Evolutionary conservation across 805 yeast species (phyloP), one percentile per base, ranked within the genome.

Genomic region (Cyberlindnera misumaiensis): DNA sequence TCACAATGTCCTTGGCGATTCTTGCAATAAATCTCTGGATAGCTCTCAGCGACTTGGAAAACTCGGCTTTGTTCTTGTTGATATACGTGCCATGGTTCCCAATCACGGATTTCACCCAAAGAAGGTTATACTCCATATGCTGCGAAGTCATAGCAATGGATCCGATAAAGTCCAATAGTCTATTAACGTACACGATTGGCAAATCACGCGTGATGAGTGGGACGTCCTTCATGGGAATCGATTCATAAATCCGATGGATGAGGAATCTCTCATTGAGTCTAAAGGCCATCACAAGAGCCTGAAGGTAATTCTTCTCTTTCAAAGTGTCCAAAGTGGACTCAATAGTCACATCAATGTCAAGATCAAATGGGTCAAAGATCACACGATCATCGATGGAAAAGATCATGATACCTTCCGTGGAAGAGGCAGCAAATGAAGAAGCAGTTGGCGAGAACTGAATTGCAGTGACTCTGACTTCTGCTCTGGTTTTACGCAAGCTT

Each of bases 271-370:
- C 98, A 56, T 93, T 93, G 43, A 93, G 70, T 59, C 98, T 72
- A 72, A 93, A 88, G 0, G 97, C 77, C 97, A 93, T 88, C 11
- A 89, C 84, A 41, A 90, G 62, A 0, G 97, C 90, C 30, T 75
- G 75, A 49, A 89, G 64, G 58, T 77, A 86, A 30, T 70, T 64
- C 40, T 64, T 66, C 35, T 77, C 81, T 7, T 63, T 48, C 30
- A 89, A 63, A 6, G 77, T 72, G 39, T 76, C 81, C 26, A 76
- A 41, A 0, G 88, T 81, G 5, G 83, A 65, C 33, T 77, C 83
- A 1, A 96, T 94, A 0, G 98, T 93, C 22, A 90, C 77, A 51
- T 93, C 97, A 34, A 88, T 68, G 56, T 90, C 97, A 55, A 93
- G 70, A 59, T 93, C 97, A 57, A 86, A 86, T 26, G 98, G 98